A percentile compares a stretch with the other conserved stretches of the same genome.
Evolutionary conservation across 2,329 filamentous ascomycete genomes (phyloP).

Genomic region (Grosmannia huntii): DNA sequence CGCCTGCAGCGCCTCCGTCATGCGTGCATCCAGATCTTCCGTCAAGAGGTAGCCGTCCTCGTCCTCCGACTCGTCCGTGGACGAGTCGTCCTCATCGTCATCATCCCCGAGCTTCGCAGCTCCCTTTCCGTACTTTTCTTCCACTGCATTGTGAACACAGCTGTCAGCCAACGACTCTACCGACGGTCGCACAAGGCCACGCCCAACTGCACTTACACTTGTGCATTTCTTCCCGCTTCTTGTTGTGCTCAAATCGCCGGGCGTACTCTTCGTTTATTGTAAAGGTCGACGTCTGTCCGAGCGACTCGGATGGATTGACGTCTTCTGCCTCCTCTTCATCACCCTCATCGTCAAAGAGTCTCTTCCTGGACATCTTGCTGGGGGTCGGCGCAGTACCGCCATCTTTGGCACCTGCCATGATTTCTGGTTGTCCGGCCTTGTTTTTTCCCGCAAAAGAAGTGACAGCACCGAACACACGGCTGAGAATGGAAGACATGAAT

Average conservation of each 20-base stretch:
- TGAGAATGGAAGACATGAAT: conserved; percentile 1
- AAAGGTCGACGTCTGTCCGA: conserved; percentile 30
- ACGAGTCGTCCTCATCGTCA: conserved; percentile 40
- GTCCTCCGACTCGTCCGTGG: conserved; percentile 70
- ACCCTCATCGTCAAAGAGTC: conserved; percentile 41
- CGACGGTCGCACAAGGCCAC: no score
- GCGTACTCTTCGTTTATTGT: conserved; percentile 89
- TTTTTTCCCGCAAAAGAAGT: not conserved
- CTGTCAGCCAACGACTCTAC: conserved; percentile 5
- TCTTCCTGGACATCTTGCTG: conserved; percentile 23
- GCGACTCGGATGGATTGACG: conserved; percentile 18
- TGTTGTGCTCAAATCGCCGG: conserved; percentile 86
- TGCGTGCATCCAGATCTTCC: conserved; percentile 72
- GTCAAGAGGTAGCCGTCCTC: conserved; percentile 82
- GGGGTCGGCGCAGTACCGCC: not conserved
- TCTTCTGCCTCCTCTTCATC: conserved; percentile 23
- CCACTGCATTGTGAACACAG: conserved; percentile 41
- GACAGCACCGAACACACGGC: not conserved
- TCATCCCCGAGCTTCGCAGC: conserved; percentile 28
- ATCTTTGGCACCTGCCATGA: not conserved
- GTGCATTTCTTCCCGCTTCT: conserved; percentile 82
- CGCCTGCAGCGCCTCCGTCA: conserved; percentile 73
- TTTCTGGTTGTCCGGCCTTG: not conserved
- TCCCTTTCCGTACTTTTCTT: conserved; percentile 62
- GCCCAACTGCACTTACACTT: conserved; percentile 34